These are phyloP conservation scores for Radiomyces spectabilis DNA, from an alignment of 192 early-diverging fungal genomes.

Conservation along the genomic window DNA sequence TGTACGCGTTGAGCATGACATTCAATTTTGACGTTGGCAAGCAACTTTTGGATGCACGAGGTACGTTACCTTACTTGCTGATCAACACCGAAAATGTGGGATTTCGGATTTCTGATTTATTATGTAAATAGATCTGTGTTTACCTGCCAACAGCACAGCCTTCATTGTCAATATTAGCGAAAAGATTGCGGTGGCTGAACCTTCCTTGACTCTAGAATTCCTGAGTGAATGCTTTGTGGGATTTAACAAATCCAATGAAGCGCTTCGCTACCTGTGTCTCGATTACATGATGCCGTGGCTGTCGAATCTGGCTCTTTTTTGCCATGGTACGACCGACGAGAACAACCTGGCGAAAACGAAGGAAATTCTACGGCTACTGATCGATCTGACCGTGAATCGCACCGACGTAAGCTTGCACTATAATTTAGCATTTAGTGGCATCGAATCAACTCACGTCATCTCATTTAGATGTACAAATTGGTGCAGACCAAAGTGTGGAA, in stretches of 20 bases:
- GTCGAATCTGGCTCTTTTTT: conserved; percentile 62
- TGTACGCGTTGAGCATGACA: conserved; percentile 72
- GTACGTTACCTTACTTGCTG: too few species aligned
- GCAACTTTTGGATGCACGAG: conserved; percentile 68
- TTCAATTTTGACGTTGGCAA: conserved; percentile 83
- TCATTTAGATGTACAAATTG: conserved; percentile 64
- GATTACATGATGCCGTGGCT: conserved; percentile 92
- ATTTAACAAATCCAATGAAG: conserved; percentile 66
- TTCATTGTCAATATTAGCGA: conserved; percentile 82
- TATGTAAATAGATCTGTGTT: conserved; percentile 57
- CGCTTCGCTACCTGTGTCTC: conserved; percentile 71
- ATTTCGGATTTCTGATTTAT: background rate
- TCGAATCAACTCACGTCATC: conserved; percentile 1
- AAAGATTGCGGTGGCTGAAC: conserved; percentile 65
- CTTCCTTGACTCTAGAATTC: conserved; percentile 83
- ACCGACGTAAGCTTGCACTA: conserved; percentile 40
- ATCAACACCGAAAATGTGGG: too few species aligned
- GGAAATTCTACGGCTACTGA: conserved; percentile 70
- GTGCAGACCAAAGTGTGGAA: conserved; percentile 87
- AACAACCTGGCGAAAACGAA: conserved; percentile 55
- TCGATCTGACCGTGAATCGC: conserved; percentile 79
- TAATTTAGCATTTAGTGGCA: background rate
- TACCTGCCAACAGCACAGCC: conserved; percentile 83
- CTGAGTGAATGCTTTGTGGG: conserved; percentile 78
- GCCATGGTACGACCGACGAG: conserved; percentile 30